These are phyloP conservation scores for Thalassiosira profunda DNA, from an alignment of 108 stramenopile genomes.

Conservation along the genomic window DNA sequence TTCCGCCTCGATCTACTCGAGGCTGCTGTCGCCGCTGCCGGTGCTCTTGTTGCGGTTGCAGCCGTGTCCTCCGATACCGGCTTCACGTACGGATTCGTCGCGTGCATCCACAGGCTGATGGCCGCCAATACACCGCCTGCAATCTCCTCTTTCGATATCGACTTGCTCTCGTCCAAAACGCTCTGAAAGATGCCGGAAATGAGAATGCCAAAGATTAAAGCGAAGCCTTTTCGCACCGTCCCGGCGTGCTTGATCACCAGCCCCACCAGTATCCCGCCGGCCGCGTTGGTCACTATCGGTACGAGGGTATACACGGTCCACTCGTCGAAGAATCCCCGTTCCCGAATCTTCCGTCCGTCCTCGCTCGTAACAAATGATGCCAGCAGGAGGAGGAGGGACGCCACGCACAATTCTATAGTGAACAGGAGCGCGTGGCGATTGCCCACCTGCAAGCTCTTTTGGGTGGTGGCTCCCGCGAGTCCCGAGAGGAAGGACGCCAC, in stretches of 20 bases:
- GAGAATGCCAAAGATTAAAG: slow-evolving; percentile 88
- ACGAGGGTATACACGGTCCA: slow-evolving; percentile 80
- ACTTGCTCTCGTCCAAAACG: slow-evolving; percentile 21
- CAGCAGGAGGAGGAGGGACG: slow-evolving; percentile 60
- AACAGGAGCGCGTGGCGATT: slow-evolving; percentile 88
- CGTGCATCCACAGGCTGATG: slow-evolving; percentile 82
- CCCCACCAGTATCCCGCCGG: slow-evolving; percentile 95
- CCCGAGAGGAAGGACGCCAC: slow-evolving; percentile 91
- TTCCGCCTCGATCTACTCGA: not conserved
- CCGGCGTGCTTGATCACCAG: slow-evolving; percentile 95
- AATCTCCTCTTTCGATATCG: slow-evolving; percentile 63
- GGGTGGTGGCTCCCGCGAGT: slow-evolving; percentile 89
- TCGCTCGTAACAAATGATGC: slow-evolving; percentile 46
- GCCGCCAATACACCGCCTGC: slow-evolving; percentile 80
- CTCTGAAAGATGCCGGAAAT: slow-evolving; percentile 77
- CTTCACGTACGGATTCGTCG: slow-evolving; percentile 62
- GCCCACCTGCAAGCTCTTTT: slow-evolving; percentile 81
- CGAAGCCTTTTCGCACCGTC: slow-evolving; percentile 92
- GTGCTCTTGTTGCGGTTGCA: not conserved
- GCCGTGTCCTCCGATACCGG: not conserved
- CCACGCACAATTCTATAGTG: slow-evolving; percentile 89
- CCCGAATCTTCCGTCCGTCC: slow-evolving; percentile 64
- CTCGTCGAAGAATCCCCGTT: slow-evolving; percentile 77
- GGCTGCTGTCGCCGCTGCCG: not conserved
- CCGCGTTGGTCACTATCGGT: slow-evolving; percentile 88